phyloP scores from a whole-genome alignment of 2,329 filamentous ascomycete species.

The Sarocladium kiliense region DNA sequence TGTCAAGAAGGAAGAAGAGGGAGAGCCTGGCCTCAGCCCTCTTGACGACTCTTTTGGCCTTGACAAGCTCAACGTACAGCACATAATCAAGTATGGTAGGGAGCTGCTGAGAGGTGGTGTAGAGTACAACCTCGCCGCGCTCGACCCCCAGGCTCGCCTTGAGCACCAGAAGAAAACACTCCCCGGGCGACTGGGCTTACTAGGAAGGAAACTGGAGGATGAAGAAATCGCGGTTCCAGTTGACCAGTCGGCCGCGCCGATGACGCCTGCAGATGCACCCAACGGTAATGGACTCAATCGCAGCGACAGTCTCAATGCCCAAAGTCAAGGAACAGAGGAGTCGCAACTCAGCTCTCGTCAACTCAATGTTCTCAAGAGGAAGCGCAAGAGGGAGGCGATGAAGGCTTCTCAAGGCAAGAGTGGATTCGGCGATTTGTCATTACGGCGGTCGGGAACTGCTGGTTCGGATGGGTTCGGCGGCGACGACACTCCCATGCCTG shows the following conservation, averaged over 20 bases:
- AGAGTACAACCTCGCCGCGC: slow-evolving; percentile 74
- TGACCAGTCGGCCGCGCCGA: slow-evolving; percentile 37
- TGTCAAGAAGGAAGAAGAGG: slow-evolving; percentile 52
- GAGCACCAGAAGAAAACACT: slow-evolving; percentile 88
- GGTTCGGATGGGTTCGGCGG: slow-evolving; percentile 55
- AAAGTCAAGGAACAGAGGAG: slow-evolving; percentile 52
- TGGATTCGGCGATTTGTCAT: slow-evolving; percentile 80
- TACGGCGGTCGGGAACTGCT: slow-evolving; percentile 56
- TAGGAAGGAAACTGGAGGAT: slow-evolving; percentile 80
- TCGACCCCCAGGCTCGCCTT: slow-evolving; percentile 77
- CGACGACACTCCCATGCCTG: slow-evolving; percentile 52
- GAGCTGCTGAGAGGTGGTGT: slow-evolving; percentile 80
- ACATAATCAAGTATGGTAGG: slow-evolving; percentile 78
- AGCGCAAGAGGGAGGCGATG: slow-evolving; percentile 85
- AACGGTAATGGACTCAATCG: slow-evolving; percentile 27
- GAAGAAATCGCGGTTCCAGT: slow-evolving; percentile 56
- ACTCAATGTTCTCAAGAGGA: slow-evolving; percentile 89
- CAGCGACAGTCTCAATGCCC: slow-evolving; percentile 31
- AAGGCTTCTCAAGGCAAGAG: slow-evolving; percentile 82
- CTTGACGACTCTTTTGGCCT: slow-evolving; percentile 65
- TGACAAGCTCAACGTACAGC: slow-evolving; percentile 68
- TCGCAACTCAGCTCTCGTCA: slow-evolving; percentile 82
- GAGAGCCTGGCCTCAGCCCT: slow-evolving; percentile 21
- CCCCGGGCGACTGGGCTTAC: slow-evolving; percentile 72
- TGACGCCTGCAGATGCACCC: slow-evolving; percentile 38